Evolutionary conservation across 306 rosid species (phyloP), one percentile per base, ranked within the genome.

Genomic region (Lupinus albus): DNA sequence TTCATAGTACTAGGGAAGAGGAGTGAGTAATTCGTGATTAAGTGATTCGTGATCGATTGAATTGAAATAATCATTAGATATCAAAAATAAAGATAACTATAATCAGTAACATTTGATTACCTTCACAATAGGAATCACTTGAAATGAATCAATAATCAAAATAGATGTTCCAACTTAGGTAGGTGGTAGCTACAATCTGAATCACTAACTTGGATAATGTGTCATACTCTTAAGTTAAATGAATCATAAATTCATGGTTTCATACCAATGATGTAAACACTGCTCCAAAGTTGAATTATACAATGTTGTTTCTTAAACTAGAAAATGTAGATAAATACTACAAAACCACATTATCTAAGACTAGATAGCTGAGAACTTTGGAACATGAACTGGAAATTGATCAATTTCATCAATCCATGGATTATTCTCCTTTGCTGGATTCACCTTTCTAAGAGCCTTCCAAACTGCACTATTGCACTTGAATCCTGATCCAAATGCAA

Each of bases 401-500:
- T 84, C 30, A 63, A 84, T 73, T 77, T 87, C 87, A 47, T 82
- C 84, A 73, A 75, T 82, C 92, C 92, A 87, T 21, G 85, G 86
- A 17, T 78, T 84, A 57, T 74, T 84, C 71, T 84, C 92, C 33
- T 80, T 54, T 3, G 47, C 71, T 1, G 87, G 87, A 58, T 80
- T 48, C 28, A 84, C 74, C 33, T 69, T 84, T 75, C 72, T 67
- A 3, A 82, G 45, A 49, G 89, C 85, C 84, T 79, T 82, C 89
- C 92, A 87, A 47, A 82, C 89, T 10, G 82, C 84, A 36, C 85
- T 79, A 51, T 84, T 86, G 62, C 86, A 86, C 72, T 86, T 86
- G 73, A 86, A 86, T 30, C 88, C 85, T 0, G 91, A 81, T 20
- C 91, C 86, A n/a, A 86, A 84, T 5, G 86, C 91, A 45, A 86